Evolutionary conservation across 306 rosid genomes (phyloP).

Genomic region (Inga oerstediana): DNA sequence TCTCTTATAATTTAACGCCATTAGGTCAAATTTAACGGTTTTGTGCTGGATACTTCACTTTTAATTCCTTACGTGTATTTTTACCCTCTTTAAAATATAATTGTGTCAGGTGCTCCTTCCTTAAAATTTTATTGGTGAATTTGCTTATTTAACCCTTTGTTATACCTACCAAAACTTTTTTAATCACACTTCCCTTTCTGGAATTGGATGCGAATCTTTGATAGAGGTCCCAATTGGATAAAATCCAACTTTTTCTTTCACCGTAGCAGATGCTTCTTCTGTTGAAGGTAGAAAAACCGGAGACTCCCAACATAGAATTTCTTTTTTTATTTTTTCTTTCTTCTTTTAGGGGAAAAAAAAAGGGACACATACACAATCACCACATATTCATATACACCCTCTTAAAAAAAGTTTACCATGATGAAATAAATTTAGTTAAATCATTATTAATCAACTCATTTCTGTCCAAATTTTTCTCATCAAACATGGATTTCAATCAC

Average conservation of each 20-base stretch:
- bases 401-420: neutral
- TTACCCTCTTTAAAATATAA: no score
- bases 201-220: conserved; percentile 60
- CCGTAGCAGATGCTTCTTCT: conserved; percentile 64
- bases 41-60: no score
- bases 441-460: neutral
- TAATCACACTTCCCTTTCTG: conserved; percentile 43
- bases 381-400: neutral
- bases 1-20: no score
- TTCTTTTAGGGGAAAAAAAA: neutral
- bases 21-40: no score
- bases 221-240: conserved; percentile 71
- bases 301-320: conserved; percentile 20
- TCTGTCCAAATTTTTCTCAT: neutral
- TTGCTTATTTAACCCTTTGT: neutral
- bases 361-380: neutral
- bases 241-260: conserved; percentile 53
- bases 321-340: neutral
- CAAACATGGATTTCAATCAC: neutral
- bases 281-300: conserved; percentile 45
- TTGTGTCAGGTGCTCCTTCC: no score
- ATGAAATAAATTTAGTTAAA: conserved; percentile 8
- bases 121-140: no score
- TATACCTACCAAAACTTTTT: neutral
- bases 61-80: no score